Evolutionary conservation across 306 rosid species (phyloP), one percentile per base, ranked within the genome.

Genomic region (Vachellia collinsii): DNA sequence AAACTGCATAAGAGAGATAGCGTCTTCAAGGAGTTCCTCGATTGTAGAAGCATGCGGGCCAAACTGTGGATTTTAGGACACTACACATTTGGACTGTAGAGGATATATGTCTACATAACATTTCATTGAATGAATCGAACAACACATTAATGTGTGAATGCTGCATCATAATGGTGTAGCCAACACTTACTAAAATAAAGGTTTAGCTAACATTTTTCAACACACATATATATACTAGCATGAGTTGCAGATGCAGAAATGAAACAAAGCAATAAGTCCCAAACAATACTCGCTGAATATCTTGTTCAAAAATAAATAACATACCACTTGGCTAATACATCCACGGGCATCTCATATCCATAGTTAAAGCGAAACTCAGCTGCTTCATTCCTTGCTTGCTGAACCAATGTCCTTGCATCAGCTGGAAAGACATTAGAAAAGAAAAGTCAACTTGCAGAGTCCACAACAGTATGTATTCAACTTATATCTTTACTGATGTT

Each of bases 341-440:
- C 94, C 56, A 89, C 94, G 0, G 99, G 98, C 97, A 96, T 93
- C 90, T 93, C 99, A 68, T 93, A 96, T 58, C 98, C 99, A 84
- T 88, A 89, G 79, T 77, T 88, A 88, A 90, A 91, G 59, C 97
- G 98, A 91, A 92, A 96, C 87, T 96, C 98, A 48, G 99, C 99
- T 16, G 98, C 99, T 88, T 96, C 97, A 75, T 93, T 93, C 80
- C 99, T 93, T 72, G 99, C 99, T 87, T 96, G 98, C 73, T 90
- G 95, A 68, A 96, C 99, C 70, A 96, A 85, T 83, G 98, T 92
- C 85, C 96, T 93, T 13, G 99, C 98, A 87, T 96, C 97, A 88
- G 99, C 99, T 93, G 93, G 80, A 87, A 88, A 79, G 76, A 65
- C 20, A 73, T 38, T n/a, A 81, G 22, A 46, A 90, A 73, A 74